Evolutionary conservation across 129 eudicot genomes (phyloP).

Genomic region (Erigeron canadensis): DNA sequence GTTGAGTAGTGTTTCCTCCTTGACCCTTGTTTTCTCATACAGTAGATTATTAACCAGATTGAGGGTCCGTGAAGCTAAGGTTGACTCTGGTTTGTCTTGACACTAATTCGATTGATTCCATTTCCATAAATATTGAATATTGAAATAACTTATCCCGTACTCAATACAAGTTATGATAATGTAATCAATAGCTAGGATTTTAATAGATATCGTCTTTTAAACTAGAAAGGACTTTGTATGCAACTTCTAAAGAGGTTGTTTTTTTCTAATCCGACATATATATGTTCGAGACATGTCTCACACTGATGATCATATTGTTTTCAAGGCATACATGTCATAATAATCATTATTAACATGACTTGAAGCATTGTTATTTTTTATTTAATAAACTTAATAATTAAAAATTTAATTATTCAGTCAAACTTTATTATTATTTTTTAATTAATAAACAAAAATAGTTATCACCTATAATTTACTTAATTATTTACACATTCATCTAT

Average conservation of each 20-base stretch:
- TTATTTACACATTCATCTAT: no score
- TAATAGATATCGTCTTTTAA: neutral
- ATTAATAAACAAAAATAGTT: no score
- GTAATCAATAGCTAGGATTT: neutral
- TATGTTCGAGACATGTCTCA: neutral
- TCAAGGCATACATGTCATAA: no score
- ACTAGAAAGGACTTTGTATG: neutral
- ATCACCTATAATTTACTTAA: no score
- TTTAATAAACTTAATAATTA: no score
- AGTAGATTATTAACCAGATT: neutral
- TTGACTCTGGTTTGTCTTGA: constrained; percentile 43
- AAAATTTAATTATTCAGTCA: no score
- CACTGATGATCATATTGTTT: no score
- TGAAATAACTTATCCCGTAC: neutral
- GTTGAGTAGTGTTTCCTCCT: constrained; percentile 22
- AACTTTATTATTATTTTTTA: no score
- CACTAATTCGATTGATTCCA: constrained; percentile 32
- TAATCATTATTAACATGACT: no score
- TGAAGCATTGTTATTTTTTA: no score
- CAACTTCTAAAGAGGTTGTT: neutral
- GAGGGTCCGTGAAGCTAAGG: constrained; percentile 34
- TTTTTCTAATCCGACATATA: neutral
- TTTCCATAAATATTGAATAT: neutral
- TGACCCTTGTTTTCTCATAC: constrained; percentile 22
- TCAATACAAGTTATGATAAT: neutral